Percentiles rank a stretch among this genome's conserved stretches.
phyloP scores from a whole-genome alignment of 1,139 yeast genomes.

The Lodderomyces oxycetoniae region DNA sequence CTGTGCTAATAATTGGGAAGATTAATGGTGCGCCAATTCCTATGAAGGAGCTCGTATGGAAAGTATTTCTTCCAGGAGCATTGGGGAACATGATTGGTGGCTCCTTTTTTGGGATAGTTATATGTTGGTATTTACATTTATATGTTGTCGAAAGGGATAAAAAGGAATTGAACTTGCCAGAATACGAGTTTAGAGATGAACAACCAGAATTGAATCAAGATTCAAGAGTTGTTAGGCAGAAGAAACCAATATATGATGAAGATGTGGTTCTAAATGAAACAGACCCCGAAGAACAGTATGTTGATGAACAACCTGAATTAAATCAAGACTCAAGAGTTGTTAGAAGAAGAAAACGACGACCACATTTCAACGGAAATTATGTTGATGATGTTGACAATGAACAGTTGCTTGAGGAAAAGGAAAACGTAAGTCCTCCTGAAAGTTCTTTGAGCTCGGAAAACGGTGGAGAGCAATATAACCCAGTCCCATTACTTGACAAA shows the following conservation, averaged over 20 bases:
- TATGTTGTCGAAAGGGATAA: constrained; percentile 68
- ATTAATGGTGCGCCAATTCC: constrained; percentile 59
- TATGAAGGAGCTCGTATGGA: constrained; percentile 69
- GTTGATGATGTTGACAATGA: too few species aligned
- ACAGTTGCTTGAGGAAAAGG: too few species aligned
- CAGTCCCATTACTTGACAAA: constrained; percentile 8
- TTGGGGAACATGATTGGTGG: constrained; percentile 76
- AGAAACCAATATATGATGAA: constrained; percentile 16
- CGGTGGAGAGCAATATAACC: constrained; percentile 5
- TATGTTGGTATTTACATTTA: constrained; percentile 69
- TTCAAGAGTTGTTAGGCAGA: constrained; percentile 62
- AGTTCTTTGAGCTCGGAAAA: not conserved
- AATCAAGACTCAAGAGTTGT: constrained; percentile 75
- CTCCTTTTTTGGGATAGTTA: constrained; percentile 49
- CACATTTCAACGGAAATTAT: constrained; percentile 12
- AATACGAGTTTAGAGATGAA: constrained; percentile 67
- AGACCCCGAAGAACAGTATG: not conserved
- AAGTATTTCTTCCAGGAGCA: constrained; percentile 59
- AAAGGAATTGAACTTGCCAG: constrained; percentile 54
- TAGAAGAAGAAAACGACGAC: constrained; percentile 33
- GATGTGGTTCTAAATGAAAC: constrained; percentile 8
- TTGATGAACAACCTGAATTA: constrained; percentile 58
- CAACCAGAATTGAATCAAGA: constrained; percentile 74
- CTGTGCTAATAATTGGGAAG: constrained; percentile 56
- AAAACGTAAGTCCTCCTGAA: not conserved